Conservation (phyloP, 2,329 filamentous ascomycete genomes). For the Penicillium sp. region DNA sequence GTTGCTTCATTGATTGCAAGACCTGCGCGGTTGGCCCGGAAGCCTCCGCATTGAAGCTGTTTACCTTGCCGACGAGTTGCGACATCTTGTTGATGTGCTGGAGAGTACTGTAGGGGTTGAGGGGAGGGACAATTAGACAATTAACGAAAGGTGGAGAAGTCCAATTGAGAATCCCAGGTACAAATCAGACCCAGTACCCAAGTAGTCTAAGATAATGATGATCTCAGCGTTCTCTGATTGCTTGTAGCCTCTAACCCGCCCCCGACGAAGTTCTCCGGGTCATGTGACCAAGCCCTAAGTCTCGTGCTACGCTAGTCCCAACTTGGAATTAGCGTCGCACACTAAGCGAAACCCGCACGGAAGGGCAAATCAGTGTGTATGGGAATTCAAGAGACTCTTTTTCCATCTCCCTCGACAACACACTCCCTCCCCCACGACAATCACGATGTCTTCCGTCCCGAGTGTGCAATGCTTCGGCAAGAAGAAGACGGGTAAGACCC, state of each 20-base stretch:
- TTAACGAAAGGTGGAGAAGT: background rate
- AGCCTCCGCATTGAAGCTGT: slow-evolving; percentile 9
- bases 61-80: slow-evolving; percentile 47
- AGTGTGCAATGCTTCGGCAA: slow-evolving; percentile 99
- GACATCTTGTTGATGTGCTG: slow-evolving; percentile 38
- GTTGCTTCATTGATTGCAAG: background rate
- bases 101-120: slow-evolving; percentile 1
- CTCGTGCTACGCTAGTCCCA: slow-evolving; percentile 20
- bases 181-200: background rate
- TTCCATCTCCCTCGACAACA: slow-evolving; percentile 41
- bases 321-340: slow-evolving; percentile 27
- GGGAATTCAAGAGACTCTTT: slow-evolving; percentile 28
- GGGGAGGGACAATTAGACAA: background rate
- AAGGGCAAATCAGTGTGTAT: slow-evolving; percentile 33
- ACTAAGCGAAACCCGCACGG: slow-evolving; percentile 48
- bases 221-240: slow-evolving; percentile 5
- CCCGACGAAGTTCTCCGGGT: slow-evolving; percentile 10
- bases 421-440: slow-evolving; percentile 42
- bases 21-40: slow-evolving; percentile 3
- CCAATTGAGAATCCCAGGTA: background rate
- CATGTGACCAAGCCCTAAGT: slow-evolving; percentile 38
- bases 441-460: slow-evolving; percentile 73
- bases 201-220: slow-evolving; percentile 5
- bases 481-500: slow-evolving; percentile 70
- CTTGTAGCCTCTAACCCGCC: slow-evolving; percentile 4